phyloP scores from a whole-genome alignment of 2,329 filamentous ascomycete species.

The Zelopaecilomyces penicillatus region DNA sequence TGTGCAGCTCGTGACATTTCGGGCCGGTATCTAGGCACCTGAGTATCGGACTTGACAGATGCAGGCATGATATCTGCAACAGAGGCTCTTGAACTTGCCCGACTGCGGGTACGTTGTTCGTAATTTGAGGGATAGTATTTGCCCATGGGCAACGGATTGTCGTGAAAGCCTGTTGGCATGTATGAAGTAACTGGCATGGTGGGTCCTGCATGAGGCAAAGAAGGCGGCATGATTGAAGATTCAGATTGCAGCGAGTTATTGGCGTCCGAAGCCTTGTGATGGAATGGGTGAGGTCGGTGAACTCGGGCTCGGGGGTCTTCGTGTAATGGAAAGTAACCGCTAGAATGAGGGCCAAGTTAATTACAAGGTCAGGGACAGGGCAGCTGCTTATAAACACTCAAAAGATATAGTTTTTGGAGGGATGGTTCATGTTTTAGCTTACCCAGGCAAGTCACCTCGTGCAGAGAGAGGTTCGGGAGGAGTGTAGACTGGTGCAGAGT shows the following conservation, averaged over 20 bases:
- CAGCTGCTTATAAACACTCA: neutral
- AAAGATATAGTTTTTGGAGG: neutral
- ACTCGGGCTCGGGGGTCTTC: slow-evolving; percentile 43
- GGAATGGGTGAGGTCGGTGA: slow-evolving; percentile 44
- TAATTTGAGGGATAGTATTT: slow-evolving; percentile 59
- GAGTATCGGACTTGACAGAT: slow-evolving; percentile 27
- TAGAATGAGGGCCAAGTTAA: slow-evolving; percentile 16
- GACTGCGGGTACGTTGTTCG: slow-evolving; percentile 24
- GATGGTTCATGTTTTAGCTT: slow-evolving; percentile 18
- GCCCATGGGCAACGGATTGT: slow-evolving; percentile 43
- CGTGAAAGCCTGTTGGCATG: slow-evolving; percentile 40
- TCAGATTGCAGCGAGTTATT: slow-evolving; percentile 6
- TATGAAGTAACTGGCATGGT: slow-evolving; percentile 43
- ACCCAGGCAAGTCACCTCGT: slow-evolving; percentile 52
- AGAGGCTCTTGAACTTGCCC: slow-evolving; percentile 12
- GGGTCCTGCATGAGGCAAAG: slow-evolving; percentile 5
- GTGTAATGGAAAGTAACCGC: slow-evolving; percentile 53
- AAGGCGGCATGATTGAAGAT: neutral
- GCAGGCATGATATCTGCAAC: slow-evolving; percentile 21
- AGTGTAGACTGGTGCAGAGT: slow-evolving; percentile 31
- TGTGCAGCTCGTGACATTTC: slow-evolving; percentile 9
- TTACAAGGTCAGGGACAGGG: too few relatives aligned
- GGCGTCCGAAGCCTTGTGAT: slow-evolving; percentile 24
- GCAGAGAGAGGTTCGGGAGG: slow-evolving; percentile 45
- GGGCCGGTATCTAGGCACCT: slow-evolving; percentile 16